A percentile compares a stretch with the other conserved stretches of the same genome.
These are phyloP conservation scores for Trametes gibbosa DNA, from an alignment of 768 basidiomycete species.

Conservation along the genomic window DNA sequence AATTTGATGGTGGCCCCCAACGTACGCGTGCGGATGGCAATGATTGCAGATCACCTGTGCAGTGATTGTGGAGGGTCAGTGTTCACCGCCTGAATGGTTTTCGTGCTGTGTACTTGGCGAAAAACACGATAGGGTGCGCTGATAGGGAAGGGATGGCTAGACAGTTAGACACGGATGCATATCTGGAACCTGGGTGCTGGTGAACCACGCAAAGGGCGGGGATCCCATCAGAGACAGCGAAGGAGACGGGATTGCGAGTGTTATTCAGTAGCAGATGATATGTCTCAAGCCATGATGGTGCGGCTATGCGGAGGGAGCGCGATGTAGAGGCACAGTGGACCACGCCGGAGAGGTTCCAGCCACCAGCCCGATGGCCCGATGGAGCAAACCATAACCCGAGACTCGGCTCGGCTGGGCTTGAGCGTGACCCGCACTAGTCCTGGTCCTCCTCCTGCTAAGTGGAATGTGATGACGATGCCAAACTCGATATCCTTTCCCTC, in stretches of 20 bases:
- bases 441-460: not conserved
- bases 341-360: too few species aligned
- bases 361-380: constrained; percentile 1
- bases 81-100: too few species aligned
- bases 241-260: too few species aligned
- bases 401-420: not conserved
- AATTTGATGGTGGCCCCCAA: constrained; percentile 4
- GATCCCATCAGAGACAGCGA: too few species aligned
- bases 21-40: not conserved
- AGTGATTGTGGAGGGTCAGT: not conserved
- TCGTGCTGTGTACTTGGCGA: too few species aligned
- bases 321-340: not conserved
- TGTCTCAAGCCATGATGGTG: too few species aligned
- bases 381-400: constrained; percentile 3
- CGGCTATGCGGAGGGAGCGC: not conserved
- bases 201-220: too few species aligned
- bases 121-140: too few species aligned
- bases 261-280: too few species aligned
- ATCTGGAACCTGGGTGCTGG: too few species aligned
- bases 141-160: too few species aligned
- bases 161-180: too few species aligned
- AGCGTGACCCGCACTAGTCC: not conserved
- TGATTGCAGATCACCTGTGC: not conserved
- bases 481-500: constrained; percentile 13
- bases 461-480: not conserved